phyloP scores from a whole-genome alignment of 2,329 filamentous ascomycete genomes.

The Hypoxylon sp. region DNA sequence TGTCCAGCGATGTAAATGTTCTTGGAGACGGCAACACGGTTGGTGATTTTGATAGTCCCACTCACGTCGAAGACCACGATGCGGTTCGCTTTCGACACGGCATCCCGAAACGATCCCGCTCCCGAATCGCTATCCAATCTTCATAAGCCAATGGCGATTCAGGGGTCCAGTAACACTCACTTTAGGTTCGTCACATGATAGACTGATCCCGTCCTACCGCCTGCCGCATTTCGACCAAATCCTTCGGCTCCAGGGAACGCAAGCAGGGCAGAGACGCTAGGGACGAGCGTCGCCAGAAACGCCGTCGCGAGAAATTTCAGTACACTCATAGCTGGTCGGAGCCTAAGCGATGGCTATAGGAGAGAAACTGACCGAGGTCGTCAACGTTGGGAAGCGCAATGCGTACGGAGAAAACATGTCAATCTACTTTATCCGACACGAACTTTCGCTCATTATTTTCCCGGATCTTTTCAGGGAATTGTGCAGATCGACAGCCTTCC shows the following conservation, averaged over 20 bases:
- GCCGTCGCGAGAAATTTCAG: constrained; percentile 27
- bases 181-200: constrained; percentile 63
- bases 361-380: background rate
- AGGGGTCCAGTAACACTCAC: constrained; percentile 29
- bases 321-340: constrained; percentile 34
- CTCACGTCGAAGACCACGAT: constrained; percentile 64
- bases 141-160: background rate
- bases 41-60: constrained; percentile 62
- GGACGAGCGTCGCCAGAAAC: constrained; percentile 31
- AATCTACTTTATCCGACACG: constrained; percentile 18
- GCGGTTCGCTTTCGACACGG: constrained; percentile 61
- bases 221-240: constrained; percentile 60
- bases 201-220: constrained; percentile 60
- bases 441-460: constrained; percentile 18
- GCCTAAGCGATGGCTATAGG: background rate
- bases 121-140: constrained; percentile 56
- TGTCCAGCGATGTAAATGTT: constrained; percentile 64
- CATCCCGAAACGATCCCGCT: constrained; percentile 63
- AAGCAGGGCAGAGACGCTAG: constrained; percentile 44
- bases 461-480: background rate
- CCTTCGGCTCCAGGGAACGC: constrained; percentile 65
- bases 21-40: constrained; percentile 60
- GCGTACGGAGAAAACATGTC: background rate
- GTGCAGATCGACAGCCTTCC: constrained; percentile 1
- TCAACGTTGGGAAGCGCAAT: background rate